Evolutionary conservation across 306 rosid species (phyloP).

Genomic region (Rosa persica): DNA sequence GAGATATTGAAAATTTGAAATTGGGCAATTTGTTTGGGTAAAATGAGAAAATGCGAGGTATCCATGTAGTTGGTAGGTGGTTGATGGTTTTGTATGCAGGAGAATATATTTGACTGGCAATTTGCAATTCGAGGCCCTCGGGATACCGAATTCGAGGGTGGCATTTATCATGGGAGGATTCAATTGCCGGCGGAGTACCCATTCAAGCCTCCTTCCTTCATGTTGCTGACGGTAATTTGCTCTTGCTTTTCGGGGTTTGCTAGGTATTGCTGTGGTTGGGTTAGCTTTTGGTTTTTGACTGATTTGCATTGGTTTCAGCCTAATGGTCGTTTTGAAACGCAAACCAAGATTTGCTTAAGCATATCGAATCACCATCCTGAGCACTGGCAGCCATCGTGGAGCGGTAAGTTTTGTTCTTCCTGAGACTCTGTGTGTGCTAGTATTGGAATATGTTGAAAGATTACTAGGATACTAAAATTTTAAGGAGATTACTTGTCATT

Average conservation of each 20-base stretch:
- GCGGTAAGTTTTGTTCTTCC: slow-evolving; percentile 48
- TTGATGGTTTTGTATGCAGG: slow-evolving; percentile 41
- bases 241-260: slow-evolving; percentile 1
- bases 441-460: background rate
- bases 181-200: slow-evolving; percentile 89
- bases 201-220: slow-evolving; percentile 87
- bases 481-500: background rate
- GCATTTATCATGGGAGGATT: slow-evolving; percentile 83
- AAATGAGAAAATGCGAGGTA: too few relatives aligned
- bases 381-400: slow-evolving; percentile 99
- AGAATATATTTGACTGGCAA: slow-evolving; percentile 95
- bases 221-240: slow-evolving; percentile 70
- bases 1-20: background rate
- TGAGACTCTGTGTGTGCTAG: background rate
- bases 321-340: slow-evolving; percentile 94
- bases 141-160: slow-evolving; percentile 84
- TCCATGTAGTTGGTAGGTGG: too few relatives aligned
- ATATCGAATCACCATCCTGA: slow-evolving; percentile 98
- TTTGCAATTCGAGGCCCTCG: slow-evolving; percentile 77
- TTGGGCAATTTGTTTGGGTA: background rate
- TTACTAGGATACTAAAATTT: background rate
- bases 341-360: slow-evolving; percentile 95
- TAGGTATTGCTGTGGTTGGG: background rate
- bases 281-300: background rate
- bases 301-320: slow-evolving; percentile 53